These are phyloP conservation scores for Tricholoma furcatifolium DNA, from an alignment of 768 basidiomycete species.

Conservation along the genomic window DNA sequence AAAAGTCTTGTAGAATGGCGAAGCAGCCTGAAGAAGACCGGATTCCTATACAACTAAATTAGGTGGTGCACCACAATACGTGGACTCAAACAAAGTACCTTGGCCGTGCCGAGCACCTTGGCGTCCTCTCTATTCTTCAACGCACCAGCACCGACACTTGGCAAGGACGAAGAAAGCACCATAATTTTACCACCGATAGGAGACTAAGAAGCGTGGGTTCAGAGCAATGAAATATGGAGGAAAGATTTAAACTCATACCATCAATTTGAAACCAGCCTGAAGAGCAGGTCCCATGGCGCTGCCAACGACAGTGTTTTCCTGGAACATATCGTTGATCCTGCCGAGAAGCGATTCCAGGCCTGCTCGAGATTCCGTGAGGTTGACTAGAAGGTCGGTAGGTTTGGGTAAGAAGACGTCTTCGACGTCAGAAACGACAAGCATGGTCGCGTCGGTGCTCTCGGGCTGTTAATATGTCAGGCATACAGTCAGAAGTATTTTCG, in stretches of 20 bases:
- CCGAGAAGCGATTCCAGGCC: conserved; percentile 81
- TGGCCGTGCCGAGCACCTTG: conserved; percentile 91
- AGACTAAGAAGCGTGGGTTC: conserved; percentile 43
- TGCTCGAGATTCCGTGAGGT: conserved; percentile 80
- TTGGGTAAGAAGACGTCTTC: conserved; percentile 98
- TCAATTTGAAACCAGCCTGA: conserved; percentile 94
- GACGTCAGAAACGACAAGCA: conserved; percentile 97
- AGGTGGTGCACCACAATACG: background rate
- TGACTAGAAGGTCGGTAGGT: conserved; percentile 94
- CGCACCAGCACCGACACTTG: conserved; percentile 84
- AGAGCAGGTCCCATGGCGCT: conserved; percentile 94
- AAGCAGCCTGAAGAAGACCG: conserved; percentile 86
- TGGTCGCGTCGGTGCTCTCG: conserved; percentile 74
- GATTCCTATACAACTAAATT: conserved; percentile 62
- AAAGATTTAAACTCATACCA: conserved; percentile 49
- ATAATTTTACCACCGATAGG: conserved; percentile 87
- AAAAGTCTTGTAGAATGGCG: conserved; percentile 96
- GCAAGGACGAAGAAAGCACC: conserved; percentile 81
- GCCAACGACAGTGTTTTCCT: conserved; percentile 90
- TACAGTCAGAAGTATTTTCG: background rate
- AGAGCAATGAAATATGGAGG: background rate
- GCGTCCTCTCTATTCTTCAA: conserved; percentile 97
- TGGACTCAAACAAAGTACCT: conserved; percentile 43
- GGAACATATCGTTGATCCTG: conserved; percentile 94
- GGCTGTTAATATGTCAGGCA: conserved; percentile 37